These are phyloP conservation scores for Penicillium silybi DNA, from an alignment of 495 filamentous ascomycete species.

Conservation along the genomic window DNA sequence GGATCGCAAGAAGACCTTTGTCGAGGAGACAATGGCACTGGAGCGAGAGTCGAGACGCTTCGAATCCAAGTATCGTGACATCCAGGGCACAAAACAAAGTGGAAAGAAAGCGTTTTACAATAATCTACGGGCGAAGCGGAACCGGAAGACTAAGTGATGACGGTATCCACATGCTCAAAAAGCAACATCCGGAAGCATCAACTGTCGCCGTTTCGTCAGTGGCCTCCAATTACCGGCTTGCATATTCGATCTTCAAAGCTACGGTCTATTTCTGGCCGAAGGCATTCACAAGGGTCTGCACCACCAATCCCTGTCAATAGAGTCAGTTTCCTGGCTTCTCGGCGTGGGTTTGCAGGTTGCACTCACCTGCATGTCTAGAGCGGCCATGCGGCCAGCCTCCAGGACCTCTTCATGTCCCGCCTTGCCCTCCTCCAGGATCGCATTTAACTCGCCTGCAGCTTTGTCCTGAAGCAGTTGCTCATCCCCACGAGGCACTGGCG, in stretches of 20 bases:
- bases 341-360: neutral
- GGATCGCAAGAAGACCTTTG: slow-evolving; percentile 83
- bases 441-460: slow-evolving; percentile 47
- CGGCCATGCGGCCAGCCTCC: slow-evolving; percentile 57
- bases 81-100: slow-evolving; percentile 63
- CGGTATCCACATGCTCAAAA: neutral
- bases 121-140: slow-evolving; percentile 55
- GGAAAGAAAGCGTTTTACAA: slow-evolving; percentile 73
- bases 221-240: neutral
- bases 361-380: slow-evolving; percentile 63
- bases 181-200: neutral
- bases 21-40: slow-evolving; percentile 75
- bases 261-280: slow-evolving; percentile 14
- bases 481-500: slow-evolving; percentile 61
- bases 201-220: no score
- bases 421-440: slow-evolving; percentile 58
- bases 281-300: slow-evolving; percentile 30
- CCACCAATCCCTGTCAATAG: slow-evolving; percentile 36
- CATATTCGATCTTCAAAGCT: neutral
- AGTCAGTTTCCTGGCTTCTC: slow-evolving; percentile 14
- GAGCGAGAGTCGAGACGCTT: slow-evolving; percentile 59
- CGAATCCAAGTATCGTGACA: slow-evolving; percentile 65
- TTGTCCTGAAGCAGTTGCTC: slow-evolving; percentile 39
- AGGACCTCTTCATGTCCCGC: slow-evolving; percentile 73
- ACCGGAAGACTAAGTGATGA: slow-evolving; percentile 32